Base-by-base conservation (phyloP, 148 eudicot species). In the Nepenthes mirabilis region DNA sequence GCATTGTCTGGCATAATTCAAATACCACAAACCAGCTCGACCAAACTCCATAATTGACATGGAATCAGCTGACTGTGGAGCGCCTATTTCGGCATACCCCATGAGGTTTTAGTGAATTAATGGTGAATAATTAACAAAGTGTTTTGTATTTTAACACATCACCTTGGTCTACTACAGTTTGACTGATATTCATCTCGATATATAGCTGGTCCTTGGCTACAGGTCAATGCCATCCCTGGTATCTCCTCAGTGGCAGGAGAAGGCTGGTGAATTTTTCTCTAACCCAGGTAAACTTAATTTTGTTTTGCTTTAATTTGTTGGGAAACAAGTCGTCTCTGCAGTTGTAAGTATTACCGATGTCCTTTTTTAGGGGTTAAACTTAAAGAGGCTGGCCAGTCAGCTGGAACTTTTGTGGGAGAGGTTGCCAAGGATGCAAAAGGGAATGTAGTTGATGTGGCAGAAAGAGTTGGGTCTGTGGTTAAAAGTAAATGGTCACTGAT, bases 171-270 rank as follows among this genome's bases (percentile, higher is more conserved):
- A 8, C 45, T 3, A 40, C 45, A 40, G 45, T 0, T 40, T 8
- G 45, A 40, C 45, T 40, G 45, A 40, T 40, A 40, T 40, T 40
- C 8, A 40, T 0, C 45, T 40, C 1, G 45, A 40, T 40, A 40
- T 8, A 40, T 40, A 40, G 45, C 8, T 40, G 4, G 45, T 8
- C 8, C 45, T 40, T 40, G 45, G 45, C 8, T 40, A 3, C 45
- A 40, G 8, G 45, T 40, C 45, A 40, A 90, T 90, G 97, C 71
- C 89, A 47, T 74, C 95, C 13, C 70, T 69, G 57, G 59, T 62
- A 35, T 83, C 96, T 14, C 98, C 98, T 61, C 89, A 80, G 85
- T 93, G 96, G 98, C 96, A 93, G 68, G 98, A 93, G 64, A 93
- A 86, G 68, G 95, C 98, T 57, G 80, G 69, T 69, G 96, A 70